Percentiles rank a stretch among this genome's conserved stretches.
Evolutionary conservation across 306 rosid genomes (phyloP).

Genomic region (Acacia confusa): DNA sequence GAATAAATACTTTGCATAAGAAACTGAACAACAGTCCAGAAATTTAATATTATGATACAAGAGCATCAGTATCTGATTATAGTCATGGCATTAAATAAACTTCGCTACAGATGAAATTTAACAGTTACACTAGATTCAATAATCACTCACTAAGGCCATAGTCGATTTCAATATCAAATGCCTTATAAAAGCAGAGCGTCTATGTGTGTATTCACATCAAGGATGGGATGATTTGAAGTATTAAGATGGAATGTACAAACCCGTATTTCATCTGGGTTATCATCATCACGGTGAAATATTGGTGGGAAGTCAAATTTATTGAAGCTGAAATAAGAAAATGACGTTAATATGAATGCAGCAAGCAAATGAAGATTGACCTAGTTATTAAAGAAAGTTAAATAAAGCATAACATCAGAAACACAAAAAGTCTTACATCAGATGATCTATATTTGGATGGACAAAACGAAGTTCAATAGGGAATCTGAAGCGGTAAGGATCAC

Average conservation of each 20-base stretch:
- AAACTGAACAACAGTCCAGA: background rate
- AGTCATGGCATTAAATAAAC: background rate
- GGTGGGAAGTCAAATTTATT: constrained; percentile 88
- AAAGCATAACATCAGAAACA: constrained; percentile 34
- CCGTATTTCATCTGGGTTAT: constrained; percentile 80
- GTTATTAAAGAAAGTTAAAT: constrained; percentile 14
- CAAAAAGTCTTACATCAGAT: constrained; percentile 68
- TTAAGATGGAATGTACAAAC: constrained; percentile 52
- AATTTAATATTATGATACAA: constrained; percentile 1
- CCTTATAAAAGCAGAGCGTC: background rate
- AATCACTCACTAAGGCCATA: background rate
- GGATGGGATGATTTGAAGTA: constrained; percentile 14
- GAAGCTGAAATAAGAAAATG: constrained; percentile 64
- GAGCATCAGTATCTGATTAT: constrained; percentile 25
- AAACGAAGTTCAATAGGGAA: constrained; percentile 96
- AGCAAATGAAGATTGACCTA: constrained; percentile 18
- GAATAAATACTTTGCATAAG: constrained; percentile 15
- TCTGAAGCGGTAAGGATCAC: constrained; percentile 93
- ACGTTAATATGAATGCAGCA: constrained; percentile 29
- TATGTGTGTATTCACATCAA: constrained; percentile 16
- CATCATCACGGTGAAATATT: constrained; percentile 78
- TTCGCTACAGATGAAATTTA: background rate
- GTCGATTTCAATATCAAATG: constrained; percentile 11
- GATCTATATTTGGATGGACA: constrained; percentile 89
- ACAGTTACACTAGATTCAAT: constrained; percentile 9